Conservation (phyloP, 805 yeast genomes). For the Cyberlindnera mrakii region DNA sequence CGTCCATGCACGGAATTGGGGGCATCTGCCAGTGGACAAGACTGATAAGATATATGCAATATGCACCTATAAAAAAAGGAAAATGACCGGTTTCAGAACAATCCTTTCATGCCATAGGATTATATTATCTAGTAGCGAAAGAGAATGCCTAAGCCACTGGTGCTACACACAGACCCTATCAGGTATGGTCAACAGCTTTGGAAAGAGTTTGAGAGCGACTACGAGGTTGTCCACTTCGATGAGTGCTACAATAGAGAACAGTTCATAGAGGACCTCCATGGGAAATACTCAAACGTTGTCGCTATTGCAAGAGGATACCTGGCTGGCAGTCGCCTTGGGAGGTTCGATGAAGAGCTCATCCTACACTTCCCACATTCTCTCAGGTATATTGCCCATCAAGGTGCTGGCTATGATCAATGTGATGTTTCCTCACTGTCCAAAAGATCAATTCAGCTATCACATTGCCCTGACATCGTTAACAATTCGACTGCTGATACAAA, state of each 20-base stretch:
- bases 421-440: conserved; percentile 35
- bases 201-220: conserved; percentile 38
- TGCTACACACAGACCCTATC: conserved; percentile 19
- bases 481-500: conserved; percentile 61
- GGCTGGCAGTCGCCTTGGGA: conserved; percentile 42
- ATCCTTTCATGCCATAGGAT: no score
- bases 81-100: no score
- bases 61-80: no score
- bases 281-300: conserved; percentile 29
- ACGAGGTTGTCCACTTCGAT: conserved; percentile 33
- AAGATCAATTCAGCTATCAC: conserved; percentile 37
- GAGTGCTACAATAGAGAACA: conserved; percentile 32
- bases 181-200: conserved; percentile 55
- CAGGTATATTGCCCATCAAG: conserved; percentile 43
- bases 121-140: no score
- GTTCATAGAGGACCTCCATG: conserved; percentile 30
- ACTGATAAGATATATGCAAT: no score
- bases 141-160: no score
- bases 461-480: conserved; percentile 36
- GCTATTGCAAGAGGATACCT: conserved; percentile 55
- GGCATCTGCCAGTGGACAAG: no score
- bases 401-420: conserved; percentile 48
- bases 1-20: no score
- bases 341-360: conserved; percentile 37
- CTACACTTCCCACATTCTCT: conserved; percentile 36